Conservation (phyloP, 108 stramenopile genomes). For the Stephanodiscus triporus region DNA sequence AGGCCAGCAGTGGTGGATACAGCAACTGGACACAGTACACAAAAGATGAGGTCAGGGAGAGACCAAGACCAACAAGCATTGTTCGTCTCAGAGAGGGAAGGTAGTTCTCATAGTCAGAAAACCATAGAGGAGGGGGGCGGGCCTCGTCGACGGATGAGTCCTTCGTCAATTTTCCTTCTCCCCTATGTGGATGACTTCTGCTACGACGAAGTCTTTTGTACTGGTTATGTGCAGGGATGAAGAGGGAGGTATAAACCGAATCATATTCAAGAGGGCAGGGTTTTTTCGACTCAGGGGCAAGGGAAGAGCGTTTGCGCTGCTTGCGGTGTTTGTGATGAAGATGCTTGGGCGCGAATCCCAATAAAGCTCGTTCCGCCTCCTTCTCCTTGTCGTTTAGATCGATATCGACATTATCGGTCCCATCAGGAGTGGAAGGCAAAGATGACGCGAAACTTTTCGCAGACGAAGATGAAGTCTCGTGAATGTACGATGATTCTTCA, state of each 20-base stretch:
- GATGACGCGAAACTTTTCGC: constrained; percentile 16
- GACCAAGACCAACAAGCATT: constrained; percentile 46
- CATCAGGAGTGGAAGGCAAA: constrained; percentile 3
- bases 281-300: constrained; percentile 6
- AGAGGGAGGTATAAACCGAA: constrained; percentile 46
- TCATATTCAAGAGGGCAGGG: constrained; percentile 50
- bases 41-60: constrained; percentile 46
- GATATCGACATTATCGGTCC: background rate
- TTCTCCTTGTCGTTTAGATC: background rate
- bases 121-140: constrained; percentile 33
- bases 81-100: constrained; percentile 41
- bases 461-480: constrained; percentile 2
- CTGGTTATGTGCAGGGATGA: constrained; percentile 19
- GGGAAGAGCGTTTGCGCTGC: constrained; percentile 13
- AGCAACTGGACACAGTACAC: constrained; percentile 47
- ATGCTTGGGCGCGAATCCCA: constrained; percentile 34
- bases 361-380: constrained; percentile 30
- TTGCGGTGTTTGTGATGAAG: constrained; percentile 17
- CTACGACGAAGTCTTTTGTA: constrained; percentile 4
- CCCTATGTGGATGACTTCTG: constrained; percentile 2
- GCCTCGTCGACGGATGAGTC: constrained; percentile 14
- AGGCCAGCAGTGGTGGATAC: constrained; percentile 46
- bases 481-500: constrained; percentile 8
- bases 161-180: background rate
- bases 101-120: constrained; percentile 26